Evolutionary conservation across 352 stramenopile species (phyloP).

Genomic region (Globisporangium mamillatum): DNA sequence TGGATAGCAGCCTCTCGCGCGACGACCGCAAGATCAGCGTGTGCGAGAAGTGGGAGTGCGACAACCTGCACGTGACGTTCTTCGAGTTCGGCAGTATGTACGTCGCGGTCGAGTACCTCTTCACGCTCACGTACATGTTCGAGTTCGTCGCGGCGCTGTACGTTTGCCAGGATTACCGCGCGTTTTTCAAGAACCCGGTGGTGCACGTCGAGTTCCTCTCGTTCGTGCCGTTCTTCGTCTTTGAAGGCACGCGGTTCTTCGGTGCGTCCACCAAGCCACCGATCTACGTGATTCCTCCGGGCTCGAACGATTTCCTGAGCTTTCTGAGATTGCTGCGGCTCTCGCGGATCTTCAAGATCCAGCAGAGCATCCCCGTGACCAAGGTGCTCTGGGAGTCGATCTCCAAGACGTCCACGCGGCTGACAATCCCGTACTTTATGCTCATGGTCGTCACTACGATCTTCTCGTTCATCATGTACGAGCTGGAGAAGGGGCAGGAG

Average conservation of each 20-base stretch:
- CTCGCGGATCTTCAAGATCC: constrained; percentile 77
- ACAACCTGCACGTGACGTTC: constrained; percentile 71
- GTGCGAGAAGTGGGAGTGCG: constrained; percentile 76
- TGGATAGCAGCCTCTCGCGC: constrained; percentile 35
- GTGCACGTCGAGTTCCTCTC: constrained; percentile 62
- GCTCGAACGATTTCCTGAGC: constrained; percentile 57
- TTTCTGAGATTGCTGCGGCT: constrained; percentile 58
- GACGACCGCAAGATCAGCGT: constrained; percentile 40
- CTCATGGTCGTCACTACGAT: constrained; percentile 72
- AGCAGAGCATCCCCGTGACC: constrained; percentile 74
- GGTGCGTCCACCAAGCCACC: constrained; percentile 25
- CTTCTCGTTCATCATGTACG: constrained; percentile 75
- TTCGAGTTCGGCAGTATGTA: constrained; percentile 62
- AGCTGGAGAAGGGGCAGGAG: constrained; percentile 74
- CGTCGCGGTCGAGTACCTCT: constrained; percentile 58
- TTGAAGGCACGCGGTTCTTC: constrained; percentile 38
- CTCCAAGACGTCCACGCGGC: constrained; percentile 71
- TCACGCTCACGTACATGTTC: constrained; percentile 63
- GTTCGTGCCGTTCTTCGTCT: constrained; percentile 70
- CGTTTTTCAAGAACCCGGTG: constrained; percentile 67
- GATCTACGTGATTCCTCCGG: constrained; percentile 67
- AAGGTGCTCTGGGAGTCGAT: constrained; percentile 78
- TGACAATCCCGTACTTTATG: constrained; percentile 82
- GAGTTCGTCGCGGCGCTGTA: constrained; percentile 45
- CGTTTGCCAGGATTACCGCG: constrained; percentile 32